Base-by-base conservation (phyloP, 2,329 filamentous ascomycete species). In the Alternaria alternata region DNA sequence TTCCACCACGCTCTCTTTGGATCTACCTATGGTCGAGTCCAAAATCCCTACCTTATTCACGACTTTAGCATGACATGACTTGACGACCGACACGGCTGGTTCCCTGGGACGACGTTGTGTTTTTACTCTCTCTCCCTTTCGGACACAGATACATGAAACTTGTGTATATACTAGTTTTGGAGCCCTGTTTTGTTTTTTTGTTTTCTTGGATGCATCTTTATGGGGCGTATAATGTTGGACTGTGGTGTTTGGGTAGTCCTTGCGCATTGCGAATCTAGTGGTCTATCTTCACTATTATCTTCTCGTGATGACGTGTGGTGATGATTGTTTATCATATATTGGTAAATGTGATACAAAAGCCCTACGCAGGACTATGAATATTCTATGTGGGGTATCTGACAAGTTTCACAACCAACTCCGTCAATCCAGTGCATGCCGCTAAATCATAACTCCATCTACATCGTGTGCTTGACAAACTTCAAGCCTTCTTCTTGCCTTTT, bases 401-500 rank as follows among this genome's bases (percentile, higher is more conserved):
- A 12, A 41, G 30, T 34, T 18, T 36, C 12, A 36, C 46, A 48
- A 36, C 7, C 30, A 36, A 49, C 46, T 49, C 46, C 46, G 32
- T 5, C 1, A 16, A 7, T 11, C 49, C n/a, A 51, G 26, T 11
- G 49, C 49, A 51, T 41, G 32, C 36, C 49, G 24, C 22, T 39
- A 41, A 51, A 28, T n/a, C 24, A 39, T 14, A 41, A 51, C 9
- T 28, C 16, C 32, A 41, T 18, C 34, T 16, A 3, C 16, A 14
- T 5, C 8, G 9, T 11, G 3, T 20, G 18, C 24, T 26, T 42
- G 2, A 16, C 4, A 9, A 24, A 14, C 11, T 16, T 65, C 52
- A 67, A 22, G 32, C 53, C 56, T 67, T 68, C 64, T 73, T 73
- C 62, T 69, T 74, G 32, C 69, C 61, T 48, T 68, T 69, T 32